Percentiles rank a stretch among this genome's conserved stretches.
Conservation (phyloP, 2,329 filamentous ascomycete species). For the Fusarium sp. region DNA sequence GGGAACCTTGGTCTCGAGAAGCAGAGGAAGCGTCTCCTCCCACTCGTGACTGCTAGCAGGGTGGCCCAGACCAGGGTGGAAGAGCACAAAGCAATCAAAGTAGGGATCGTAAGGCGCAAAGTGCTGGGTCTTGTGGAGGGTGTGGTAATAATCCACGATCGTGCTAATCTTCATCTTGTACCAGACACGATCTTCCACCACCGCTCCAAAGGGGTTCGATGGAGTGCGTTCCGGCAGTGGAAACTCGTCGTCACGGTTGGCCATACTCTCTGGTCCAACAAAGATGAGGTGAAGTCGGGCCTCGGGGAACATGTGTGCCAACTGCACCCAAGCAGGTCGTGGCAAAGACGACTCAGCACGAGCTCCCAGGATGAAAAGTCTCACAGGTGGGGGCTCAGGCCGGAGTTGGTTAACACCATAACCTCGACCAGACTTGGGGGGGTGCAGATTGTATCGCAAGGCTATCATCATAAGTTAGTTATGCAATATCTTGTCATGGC, state of each 20-base stretch:
- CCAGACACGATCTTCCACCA: slow-evolving; percentile 91
- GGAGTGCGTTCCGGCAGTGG: slow-evolving; percentile 88
- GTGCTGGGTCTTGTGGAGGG: slow-evolving; percentile 87
- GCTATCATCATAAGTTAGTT: slow-evolving; percentile 61
- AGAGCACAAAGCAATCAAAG: slow-evolving; percentile 97
- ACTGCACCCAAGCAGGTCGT: slow-evolving; percentile 91
- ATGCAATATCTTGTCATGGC: not conserved
- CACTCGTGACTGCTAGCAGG: slow-evolving; percentile 94
- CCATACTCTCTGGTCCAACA: slow-evolving; percentile 96
- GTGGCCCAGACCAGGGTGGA: slow-evolving; percentile 96
- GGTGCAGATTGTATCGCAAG: slow-evolving; percentile 92
- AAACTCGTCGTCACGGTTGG: slow-evolving; percentile 92
- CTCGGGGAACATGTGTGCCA: slow-evolving; percentile 94
- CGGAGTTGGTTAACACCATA: slow-evolving; percentile 81
- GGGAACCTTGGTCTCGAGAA: slow-evolving; percentile 95
- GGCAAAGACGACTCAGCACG: slow-evolving; percentile 98
- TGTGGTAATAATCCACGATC: slow-evolving; percentile 98
- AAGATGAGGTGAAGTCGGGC: slow-evolving; percentile 92
- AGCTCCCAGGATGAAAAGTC: slow-evolving; percentile 92
- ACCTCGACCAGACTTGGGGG: slow-evolving; percentile 82
- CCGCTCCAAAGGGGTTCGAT: slow-evolving; percentile 90
- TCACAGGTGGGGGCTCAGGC: slow-evolving; percentile 86
- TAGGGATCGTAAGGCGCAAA: slow-evolving; percentile 98
- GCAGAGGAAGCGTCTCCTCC: slow-evolving; percentile 87
- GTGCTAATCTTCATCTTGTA: slow-evolving; percentile 96